phyloP scores from a whole-genome alignment of 2,329 filamentous ascomycete species.

The Apiospora rasikravindrae region DNA sequence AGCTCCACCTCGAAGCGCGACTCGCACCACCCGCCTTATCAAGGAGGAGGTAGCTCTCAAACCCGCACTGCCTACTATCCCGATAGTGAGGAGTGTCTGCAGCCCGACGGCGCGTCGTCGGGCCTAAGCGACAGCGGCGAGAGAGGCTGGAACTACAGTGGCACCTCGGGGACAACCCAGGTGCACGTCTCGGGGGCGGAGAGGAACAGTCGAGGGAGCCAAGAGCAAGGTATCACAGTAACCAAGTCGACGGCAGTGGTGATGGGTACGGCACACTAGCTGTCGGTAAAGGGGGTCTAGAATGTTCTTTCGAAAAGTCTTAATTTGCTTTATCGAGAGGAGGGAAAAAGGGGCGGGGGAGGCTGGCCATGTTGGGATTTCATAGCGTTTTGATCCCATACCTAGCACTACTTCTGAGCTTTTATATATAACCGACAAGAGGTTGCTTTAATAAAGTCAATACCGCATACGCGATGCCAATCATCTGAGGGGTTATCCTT shows the following conservation, averaged over 20 bases:
- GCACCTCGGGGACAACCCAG: background rate
- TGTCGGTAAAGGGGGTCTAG: background rate
- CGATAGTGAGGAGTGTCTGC: background rate
- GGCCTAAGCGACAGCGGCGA: background rate
- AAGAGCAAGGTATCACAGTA: background rate
- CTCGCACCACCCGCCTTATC: background rate
- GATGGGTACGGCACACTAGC: background rate
- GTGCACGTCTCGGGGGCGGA: background rate
- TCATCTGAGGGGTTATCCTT: no score
- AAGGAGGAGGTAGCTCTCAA: background rate
- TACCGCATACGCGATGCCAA: no score
- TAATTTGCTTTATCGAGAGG: background rate
- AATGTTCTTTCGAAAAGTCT: background rate
- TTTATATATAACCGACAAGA: background rate
- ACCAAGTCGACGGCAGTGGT: background rate
- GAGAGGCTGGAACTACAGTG: background rate
- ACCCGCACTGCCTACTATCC: background rate
- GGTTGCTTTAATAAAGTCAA: no score
- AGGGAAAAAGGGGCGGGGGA: background rate
- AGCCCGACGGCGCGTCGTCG: background rate
- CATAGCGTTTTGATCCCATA: background rate
- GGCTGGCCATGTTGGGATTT: background rate
- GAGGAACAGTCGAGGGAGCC: background rate
- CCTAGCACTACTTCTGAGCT: background rate
- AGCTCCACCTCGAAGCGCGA: background rate